phyloP scores from a whole-genome alignment of 169 alveolate species.

The Eimeria sp. region DNA sequence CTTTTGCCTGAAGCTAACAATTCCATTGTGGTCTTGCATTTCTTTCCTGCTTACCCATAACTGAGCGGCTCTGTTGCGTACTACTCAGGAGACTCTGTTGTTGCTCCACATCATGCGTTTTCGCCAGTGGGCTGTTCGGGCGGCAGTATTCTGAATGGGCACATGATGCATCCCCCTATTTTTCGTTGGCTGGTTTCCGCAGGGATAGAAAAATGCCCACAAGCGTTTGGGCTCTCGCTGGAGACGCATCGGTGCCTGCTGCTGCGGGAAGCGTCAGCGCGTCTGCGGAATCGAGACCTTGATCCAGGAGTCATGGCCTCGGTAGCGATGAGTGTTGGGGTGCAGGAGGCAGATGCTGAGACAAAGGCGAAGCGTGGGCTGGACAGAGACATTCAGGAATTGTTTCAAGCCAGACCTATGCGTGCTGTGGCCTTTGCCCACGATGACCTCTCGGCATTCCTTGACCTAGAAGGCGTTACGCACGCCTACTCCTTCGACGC shows the following conservation, averaged over 20 bases:
- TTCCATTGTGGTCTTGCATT: not conserved
- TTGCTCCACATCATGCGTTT: not conserved
- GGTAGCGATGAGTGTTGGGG: conserved; percentile 11
- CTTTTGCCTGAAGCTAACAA: not conserved
- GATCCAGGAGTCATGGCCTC: not conserved
- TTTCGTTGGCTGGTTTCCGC: not conserved
- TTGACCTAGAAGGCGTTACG: conserved; percentile 91
- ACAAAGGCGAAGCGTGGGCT: not conserved
- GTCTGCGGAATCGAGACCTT: conserved; percentile 34
- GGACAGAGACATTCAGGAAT: conserved; percentile 44
- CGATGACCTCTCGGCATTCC: conserved; percentile 91
- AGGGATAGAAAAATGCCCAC: conserved; percentile 83
- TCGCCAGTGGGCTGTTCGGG: not conserved
- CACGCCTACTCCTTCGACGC: conserved; percentile 93
- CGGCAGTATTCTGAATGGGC: not conserved
- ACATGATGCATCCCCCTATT: not conserved
- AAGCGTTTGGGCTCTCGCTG: conserved; percentile 79
- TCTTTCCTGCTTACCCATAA: not conserved
- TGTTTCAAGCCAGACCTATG: conserved; percentile 36
- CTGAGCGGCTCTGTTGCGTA: not conserved
- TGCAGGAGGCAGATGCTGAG: not conserved
- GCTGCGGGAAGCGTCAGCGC: conserved; percentile 70
- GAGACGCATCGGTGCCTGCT: conserved; percentile 77
- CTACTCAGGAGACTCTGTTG: not conserved
- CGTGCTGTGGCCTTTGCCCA: conserved; percentile 88